Evolutionary conservation across 352 stramenopile genomes (phyloP), one percentile per base, ranked within the genome.

Genomic region (Globisporangium nodosum): DNA sequence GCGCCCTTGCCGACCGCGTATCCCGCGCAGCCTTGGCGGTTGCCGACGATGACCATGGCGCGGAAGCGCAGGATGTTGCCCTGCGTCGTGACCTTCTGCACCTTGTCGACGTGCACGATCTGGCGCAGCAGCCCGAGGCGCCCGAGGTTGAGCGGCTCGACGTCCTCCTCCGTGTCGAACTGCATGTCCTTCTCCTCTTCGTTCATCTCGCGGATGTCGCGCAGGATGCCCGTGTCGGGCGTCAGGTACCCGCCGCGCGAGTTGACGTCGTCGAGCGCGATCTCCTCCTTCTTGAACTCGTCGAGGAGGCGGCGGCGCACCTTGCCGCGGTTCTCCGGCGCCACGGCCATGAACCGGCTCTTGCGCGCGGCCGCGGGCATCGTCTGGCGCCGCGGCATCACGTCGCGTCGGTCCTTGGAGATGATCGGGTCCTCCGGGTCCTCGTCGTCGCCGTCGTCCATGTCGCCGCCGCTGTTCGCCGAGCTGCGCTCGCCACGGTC

Each of bases 1-100:
- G 84, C 76, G 20, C 81, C 89, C 66, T 98, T 98, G 45, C 91
- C 94, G 31, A 98, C 81, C 12, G 92, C 94, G 76, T 98, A 98
- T 12, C 94, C 96, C 11, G 83, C 93, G 65, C 85, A 92, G 37
- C 96, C 96, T 55, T 93, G 90, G 42, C 88, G 76, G 73, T 98
- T 98, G 49, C 94, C 94, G 31, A 97, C 91, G 46, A 98, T 79
- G 15, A 98, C 78, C 33, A 98, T 81, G 21, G 90, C 88, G 43
- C 96, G 90, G 74, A 96, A 98, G 50, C 88, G 88, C 45, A 97
- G 73, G 52, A 97, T 97, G 59, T 88, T 92, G 57, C 94, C 92
- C 68, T 96, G 89, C 45, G 89, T 86, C 64, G 92, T 96, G 20
- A 97, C 77, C 68, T 92, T 92, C 68, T 92, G 83, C 52, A 92